Percentiles rank a stretch among this genome's conserved stretches.
Evolutionary conservation across 2,329 filamentous ascomycete species (phyloP).

Genomic region (Neonectria ditissima): DNA sequence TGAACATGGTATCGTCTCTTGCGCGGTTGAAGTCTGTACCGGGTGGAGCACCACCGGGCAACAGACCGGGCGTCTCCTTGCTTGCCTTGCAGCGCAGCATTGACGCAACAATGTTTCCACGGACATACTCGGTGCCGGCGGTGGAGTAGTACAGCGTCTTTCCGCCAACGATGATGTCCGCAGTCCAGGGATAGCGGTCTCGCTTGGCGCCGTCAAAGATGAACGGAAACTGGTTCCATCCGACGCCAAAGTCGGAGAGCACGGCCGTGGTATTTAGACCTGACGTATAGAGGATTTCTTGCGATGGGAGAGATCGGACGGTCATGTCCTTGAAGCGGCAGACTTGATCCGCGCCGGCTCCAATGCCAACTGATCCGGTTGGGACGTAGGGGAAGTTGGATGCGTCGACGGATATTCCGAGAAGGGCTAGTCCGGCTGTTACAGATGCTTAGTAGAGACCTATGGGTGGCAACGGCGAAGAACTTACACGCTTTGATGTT

Average conservation of each 20-base stretch:
- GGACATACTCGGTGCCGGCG: not conserved
- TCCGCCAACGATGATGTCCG: conserved; percentile 7
- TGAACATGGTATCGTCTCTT: conserved; percentile 4
- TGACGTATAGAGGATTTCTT: conserved; percentile 1
- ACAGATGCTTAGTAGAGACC: not conserved
- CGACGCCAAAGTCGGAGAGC: conserved; percentile 7
- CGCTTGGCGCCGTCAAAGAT: conserved; percentile 16
- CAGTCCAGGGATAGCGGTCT: conserved; percentile 14
- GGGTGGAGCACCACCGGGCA: not conserved
- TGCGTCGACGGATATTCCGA: not conserved
- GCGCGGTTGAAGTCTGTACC: conserved; percentile 7
- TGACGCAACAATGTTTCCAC: conserved; percentile 11
- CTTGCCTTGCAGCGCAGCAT: conserved; percentile 14
- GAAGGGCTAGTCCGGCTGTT: not conserved
- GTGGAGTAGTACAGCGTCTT: conserved; percentile 14
- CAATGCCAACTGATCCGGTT: conserved; percentile 5
- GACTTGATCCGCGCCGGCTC: conserved; percentile 5
- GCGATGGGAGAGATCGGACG: conserved; percentile 7
- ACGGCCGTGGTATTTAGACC: conserved; percentile 7
- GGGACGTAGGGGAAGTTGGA: conserved; percentile 5
- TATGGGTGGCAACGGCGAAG: not conserved
- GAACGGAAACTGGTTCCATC: conserved; percentile 12
- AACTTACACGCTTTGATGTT: not conserved
- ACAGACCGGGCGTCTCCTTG: conserved; percentile 2
- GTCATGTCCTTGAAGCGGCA: conserved; percentile 12